Evolutionary conservation across 2,329 filamentous ascomycete genomes (phyloP).

Genomic region (Monosporascus sp.): DNA sequence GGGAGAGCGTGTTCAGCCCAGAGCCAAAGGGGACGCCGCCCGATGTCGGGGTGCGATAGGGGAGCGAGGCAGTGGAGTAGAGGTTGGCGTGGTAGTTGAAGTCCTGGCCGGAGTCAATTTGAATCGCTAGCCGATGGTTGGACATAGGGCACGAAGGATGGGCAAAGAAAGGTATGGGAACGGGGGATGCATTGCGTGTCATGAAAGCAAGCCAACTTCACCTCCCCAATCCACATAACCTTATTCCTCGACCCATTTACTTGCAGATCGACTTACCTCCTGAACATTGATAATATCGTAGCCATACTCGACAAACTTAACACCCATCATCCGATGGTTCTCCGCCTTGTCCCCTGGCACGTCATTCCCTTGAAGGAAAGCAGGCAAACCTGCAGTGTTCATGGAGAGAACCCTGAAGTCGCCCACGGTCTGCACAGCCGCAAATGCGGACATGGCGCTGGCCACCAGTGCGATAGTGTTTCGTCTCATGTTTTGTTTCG

Average conservation of each 20-base stretch:
- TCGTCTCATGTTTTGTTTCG: too few species aligned
- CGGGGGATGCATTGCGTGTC: background rate
- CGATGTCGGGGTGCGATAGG: constrained; percentile 57
- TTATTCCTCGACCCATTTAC: too few species aligned
- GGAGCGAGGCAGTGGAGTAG: constrained; percentile 54
- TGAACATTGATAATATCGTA: constrained; percentile 62
- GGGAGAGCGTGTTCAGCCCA: constrained; percentile 59
- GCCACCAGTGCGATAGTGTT: too few species aligned
- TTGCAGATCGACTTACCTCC: constrained; percentile 35
- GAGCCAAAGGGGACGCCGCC: constrained; percentile 59
- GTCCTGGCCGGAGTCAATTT: constrained; percentile 32
- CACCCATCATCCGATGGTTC: constrained; percentile 52
- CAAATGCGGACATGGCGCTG: too few species aligned
- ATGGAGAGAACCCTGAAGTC: constrained; percentile 24
- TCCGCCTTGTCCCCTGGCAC: constrained; percentile 56
- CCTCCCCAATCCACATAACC: too few species aligned
- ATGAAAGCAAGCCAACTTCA: background rate
- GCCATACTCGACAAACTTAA: constrained; percentile 47
- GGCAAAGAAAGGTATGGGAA: too few species aligned
- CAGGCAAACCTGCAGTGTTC: constrained; percentile 26
- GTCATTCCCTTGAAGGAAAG: constrained; percentile 51
- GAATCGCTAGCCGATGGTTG: constrained; percentile 3
- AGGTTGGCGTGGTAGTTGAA: constrained; percentile 64
- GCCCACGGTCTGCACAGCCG: constrained; percentile 12
- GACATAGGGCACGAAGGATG: too few species aligned